Evolutionary conservation across 2,329 filamentous ascomycete genomes (phyloP), one percentile per base, ranked within the genome.

Genomic region (Talaromyces rugulosus): DNA sequence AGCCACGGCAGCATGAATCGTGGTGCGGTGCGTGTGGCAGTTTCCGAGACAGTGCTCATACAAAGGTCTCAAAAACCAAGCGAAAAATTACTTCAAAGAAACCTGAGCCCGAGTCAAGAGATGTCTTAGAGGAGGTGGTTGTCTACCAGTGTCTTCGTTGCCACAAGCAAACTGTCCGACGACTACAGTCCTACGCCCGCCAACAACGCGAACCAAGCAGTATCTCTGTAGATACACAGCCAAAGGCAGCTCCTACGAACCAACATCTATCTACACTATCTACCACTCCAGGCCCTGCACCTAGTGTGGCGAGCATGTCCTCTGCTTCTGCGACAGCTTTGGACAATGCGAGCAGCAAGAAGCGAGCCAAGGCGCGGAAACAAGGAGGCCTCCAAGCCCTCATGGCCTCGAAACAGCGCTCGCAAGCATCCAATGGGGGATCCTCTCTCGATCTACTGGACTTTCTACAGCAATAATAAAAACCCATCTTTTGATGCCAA

Each of bases 311-410:
- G 51, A 51, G 58, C 31, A 36, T 60, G 44, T 36, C 56, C 27
- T 60, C 68, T 34, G 18, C 56, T 14, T 36, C 56, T 4, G 58
- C 61, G 56, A 56, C 34, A 30, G 59, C 58, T 18, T 59, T 56
- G 6, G 73, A 76, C 2, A 78, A 81, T 51, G 72, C 77, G 14
- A 83, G 70, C 72, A 85, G 82, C 74, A 85, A 84, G 71, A 83
- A 83, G 67, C 75, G 83, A 66, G 81, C 82, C 28, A 85, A 83
- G 67, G 75, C 81, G 60, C 74, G 83, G 30, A 86, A 84, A 65
- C 77, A 81, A 60, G 80, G 81, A 31, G 82, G 82, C 4, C 70
- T 86, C 11, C 81, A 84, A 66, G 82, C 82, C 40, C 74, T 84
- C 61, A 73, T 86, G n/a, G 79, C 80, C 5, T 80, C 66, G 58